Evolutionary conservation across 2,329 filamentous ascomycete species (phyloP), one percentile per base, ranked within the genome.

Genomic region (Penicillium fuscoglaucum): DNA sequence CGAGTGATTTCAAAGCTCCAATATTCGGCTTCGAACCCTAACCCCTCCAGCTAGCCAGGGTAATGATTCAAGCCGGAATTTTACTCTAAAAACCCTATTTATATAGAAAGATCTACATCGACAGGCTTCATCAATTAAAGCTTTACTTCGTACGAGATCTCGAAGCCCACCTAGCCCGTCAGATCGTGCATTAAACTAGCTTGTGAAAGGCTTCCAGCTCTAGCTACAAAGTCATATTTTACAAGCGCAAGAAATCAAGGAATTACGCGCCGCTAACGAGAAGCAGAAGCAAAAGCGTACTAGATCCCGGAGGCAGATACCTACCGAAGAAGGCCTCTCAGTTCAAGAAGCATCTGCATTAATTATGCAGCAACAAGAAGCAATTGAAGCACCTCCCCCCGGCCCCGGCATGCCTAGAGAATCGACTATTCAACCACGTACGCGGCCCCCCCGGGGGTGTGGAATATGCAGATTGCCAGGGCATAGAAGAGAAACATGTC

Each of bases 171-270:
- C 13, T 3, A 52, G 17, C 1, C 57, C 28, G 31, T 35, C 28
- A 17, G 51, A 60, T 40, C 8, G 5, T 8, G 29, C 43, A 1
- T 33, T 60, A 37, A 51, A 60, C 45, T n/a, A 60, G 53, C 33
- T 57, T 49, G 46, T 60, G n/a, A 60, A 57, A 17, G 53, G 44
- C 15, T 17, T 0, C 31, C 26, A 26, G 15, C 29, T 50, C 53
- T 13, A 19, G n/a, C n/a, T 60, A n/a, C 31, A 60, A 21, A 24
- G 15, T 12, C 7, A 26, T 0, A 26, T 33, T 4, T 12, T 60
- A 35, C 37, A 54, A 1, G 12, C 9, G 9, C 35, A 61, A 53
- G 43, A 41, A 40, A 5, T 2, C 3, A 6, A 21, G 33, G 17
- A 37, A 9, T 37, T 37, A 37, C 35, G 17, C 4, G 35, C 17